Percentiles rank a stretch among this genome's conserved stretches.
Conservation (phyloP, 768 basidiomycete species). For the Rhodotorula graminis region DNA sequence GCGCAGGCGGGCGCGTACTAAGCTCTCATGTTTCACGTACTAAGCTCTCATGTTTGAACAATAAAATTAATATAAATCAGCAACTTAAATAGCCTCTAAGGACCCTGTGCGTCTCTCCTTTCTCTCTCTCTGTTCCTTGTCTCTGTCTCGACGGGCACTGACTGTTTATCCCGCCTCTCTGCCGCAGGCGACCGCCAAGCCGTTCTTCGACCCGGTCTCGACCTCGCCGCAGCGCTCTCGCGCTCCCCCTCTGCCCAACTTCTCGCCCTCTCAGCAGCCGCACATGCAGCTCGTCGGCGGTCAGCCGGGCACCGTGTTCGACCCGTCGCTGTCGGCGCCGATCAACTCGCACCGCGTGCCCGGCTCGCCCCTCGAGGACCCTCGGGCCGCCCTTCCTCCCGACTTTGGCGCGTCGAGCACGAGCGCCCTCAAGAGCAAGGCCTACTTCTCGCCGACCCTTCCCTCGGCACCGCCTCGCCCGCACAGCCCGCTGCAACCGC, state of each 20-base stretch:
- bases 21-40: too few species aligned
- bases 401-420: conserved; percentile 23
- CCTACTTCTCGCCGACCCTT: conserved; percentile 23
- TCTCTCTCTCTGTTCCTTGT: neutral
- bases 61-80: too few species aligned
- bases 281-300: conserved; percentile 14
- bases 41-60: too few species aligned
- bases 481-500: conserved; percentile 8
- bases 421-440: neutral
- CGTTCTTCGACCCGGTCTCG: conserved; percentile 34
- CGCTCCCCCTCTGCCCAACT: conserved; percentile 2
- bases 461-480: conserved; percentile 9
- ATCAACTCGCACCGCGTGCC: conserved; percentile 26
- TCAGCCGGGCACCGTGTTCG: conserved; percentile 18
- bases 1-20: neutral
- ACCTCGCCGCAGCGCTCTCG: conserved; percentile 30
- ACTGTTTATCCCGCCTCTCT: neutral
- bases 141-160: neutral
- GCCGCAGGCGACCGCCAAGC: neutral
- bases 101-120: neutral
- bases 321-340: conserved; percentile 9
- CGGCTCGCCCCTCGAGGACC: neutral
- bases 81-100: too few species aligned
- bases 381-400: conserved; percentile 16
- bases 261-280: neutral